phyloP scores from a whole-genome alignment of 768 basidiomycete genomes.

The Leccinum barrowsii region DNA sequence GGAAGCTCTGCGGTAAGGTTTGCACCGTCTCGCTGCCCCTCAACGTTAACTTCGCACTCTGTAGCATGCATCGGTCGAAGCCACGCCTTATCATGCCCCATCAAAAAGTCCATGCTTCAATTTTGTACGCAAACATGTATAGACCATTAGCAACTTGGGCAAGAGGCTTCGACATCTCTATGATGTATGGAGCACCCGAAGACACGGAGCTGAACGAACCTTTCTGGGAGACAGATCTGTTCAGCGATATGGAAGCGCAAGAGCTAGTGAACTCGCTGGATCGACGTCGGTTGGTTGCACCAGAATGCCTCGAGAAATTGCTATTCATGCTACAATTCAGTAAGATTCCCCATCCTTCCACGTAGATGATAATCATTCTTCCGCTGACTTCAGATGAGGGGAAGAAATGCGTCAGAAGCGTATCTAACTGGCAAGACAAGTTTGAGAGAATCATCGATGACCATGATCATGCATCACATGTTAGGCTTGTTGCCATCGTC shows the following conservation, averaged over 20 bases:
- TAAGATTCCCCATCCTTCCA: background rate
- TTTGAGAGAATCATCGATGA: constrained; percentile 8
- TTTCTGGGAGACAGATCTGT: constrained; percentile 13
- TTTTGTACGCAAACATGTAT: background rate
- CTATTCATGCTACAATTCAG: constrained; percentile 9
- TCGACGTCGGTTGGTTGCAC: background rate
- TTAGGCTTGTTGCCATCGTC: constrained; percentile 20
- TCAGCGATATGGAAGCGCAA: constrained; percentile 4
- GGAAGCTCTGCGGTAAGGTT: constrained; percentile 5
- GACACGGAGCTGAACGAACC: background rate
- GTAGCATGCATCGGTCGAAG: constrained; percentile 3
- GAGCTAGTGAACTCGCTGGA: constrained; percentile 2
- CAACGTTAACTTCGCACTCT: background rate
- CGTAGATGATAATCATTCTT: background rate
- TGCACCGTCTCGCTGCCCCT: background rate
- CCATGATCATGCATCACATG: constrained; percentile 7
- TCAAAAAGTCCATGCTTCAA: background rate
- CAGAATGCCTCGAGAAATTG: constrained; percentile 8
- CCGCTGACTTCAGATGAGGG: constrained; percentile 10
- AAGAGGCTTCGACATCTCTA: background rate
- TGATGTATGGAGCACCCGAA: background rate
- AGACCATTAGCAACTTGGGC: background rate
- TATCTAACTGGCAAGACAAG: constrained; percentile 8
- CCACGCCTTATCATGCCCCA: constrained; percentile 9
- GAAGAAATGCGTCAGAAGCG: constrained; percentile 13